Percentiles rank a stretch among this genome's conserved stretches.
phyloP scores from a whole-genome alignment of 345 rosid species.

The Gossypium sturtianum region DNA sequence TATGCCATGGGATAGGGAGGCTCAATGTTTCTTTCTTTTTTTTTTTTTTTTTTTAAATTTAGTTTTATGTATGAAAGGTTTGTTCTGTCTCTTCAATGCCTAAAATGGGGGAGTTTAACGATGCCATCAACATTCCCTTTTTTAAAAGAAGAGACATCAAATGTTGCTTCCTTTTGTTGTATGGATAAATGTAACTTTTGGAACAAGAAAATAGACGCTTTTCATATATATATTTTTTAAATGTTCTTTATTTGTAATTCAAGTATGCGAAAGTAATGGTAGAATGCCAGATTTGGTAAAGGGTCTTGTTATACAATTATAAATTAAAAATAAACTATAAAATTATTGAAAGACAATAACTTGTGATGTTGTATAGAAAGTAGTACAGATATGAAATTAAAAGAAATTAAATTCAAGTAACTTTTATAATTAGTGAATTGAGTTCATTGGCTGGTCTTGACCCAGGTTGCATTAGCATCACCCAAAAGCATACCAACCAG shows the following conservation, averaged over 20 bases:
- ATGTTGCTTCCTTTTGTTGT: slow-evolving; percentile 24
- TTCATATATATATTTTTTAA: not conserved
- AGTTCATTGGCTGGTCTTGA: too few species aligned
- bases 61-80: slow-evolving; percentile 34
- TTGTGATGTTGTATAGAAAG: too few species aligned
- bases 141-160: slow-evolving; percentile 12
- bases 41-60: not conserved
- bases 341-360: too few species aligned
- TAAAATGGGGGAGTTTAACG: slow-evolving; percentile 22
- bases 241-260: not conserved
- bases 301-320: too few species aligned
- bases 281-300: too few species aligned
- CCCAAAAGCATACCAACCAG: too few species aligned
- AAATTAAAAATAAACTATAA: too few species aligned
- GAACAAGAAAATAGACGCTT: not conserved
- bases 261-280: too few species aligned
- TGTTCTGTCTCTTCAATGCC: slow-evolving; percentile 20
- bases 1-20: slow-evolving; percentile 76
- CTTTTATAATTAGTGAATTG: too few species aligned
- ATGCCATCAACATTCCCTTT: slow-evolving; percentile 13
- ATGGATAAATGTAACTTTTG: slow-evolving; percentile 29
- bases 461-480: too few species aligned
- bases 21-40: slow-evolving; percentile 6
- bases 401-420: too few species aligned
- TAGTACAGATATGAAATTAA: too few species aligned